These are phyloP conservation scores for Punica granatum DNA, from an alignment of 345 rosid genomes.

Conservation along the genomic window DNA sequence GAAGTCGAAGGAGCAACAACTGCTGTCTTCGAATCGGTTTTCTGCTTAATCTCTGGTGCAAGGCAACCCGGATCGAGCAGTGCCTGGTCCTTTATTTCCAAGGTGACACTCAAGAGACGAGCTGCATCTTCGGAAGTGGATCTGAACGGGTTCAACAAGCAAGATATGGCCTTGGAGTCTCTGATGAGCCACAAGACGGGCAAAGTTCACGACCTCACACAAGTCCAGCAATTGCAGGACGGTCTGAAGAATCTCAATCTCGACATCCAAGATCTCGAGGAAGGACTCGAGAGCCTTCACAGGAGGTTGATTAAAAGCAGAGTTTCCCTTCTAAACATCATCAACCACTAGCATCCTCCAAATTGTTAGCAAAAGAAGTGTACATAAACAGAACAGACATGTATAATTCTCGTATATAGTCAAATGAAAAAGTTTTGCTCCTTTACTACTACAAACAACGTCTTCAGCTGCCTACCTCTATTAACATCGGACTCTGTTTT, in stretches of 20 bases:
- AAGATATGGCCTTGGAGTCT: slow-evolving; percentile 14
- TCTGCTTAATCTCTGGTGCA: neutral
- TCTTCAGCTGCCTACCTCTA: too few species aligned
- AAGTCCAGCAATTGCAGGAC: neutral
- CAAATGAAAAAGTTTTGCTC: too few species aligned
- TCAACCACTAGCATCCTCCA: slow-evolving; percentile 10
- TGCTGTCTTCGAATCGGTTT: neutral
- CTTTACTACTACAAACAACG: too few species aligned
- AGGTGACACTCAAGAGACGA: neutral
- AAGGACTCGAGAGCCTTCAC: slow-evolving; percentile 26
- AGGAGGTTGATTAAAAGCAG: slow-evolving; percentile 37
- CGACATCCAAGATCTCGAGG: slow-evolving; percentile 35
- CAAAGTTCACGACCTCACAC: neutral
- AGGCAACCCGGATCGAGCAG: neutral
- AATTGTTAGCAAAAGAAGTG: too few species aligned
- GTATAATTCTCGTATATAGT: too few species aligned
- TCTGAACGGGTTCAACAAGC: slow-evolving; percentile 14
- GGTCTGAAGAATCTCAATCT: neutral
- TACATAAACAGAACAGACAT: too few species aligned
- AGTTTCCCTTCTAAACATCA: slow-evolving; percentile 37
- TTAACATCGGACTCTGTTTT: too few species aligned
- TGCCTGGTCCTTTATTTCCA: neutral
- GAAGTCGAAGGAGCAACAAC: neutral
- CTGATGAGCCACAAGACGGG: neutral
- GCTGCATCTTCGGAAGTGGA: neutral